phyloP scores from a whole-genome alignment of 2,329 filamentous ascomycete species.

The Pyrenochaeta sp. region DNA sequence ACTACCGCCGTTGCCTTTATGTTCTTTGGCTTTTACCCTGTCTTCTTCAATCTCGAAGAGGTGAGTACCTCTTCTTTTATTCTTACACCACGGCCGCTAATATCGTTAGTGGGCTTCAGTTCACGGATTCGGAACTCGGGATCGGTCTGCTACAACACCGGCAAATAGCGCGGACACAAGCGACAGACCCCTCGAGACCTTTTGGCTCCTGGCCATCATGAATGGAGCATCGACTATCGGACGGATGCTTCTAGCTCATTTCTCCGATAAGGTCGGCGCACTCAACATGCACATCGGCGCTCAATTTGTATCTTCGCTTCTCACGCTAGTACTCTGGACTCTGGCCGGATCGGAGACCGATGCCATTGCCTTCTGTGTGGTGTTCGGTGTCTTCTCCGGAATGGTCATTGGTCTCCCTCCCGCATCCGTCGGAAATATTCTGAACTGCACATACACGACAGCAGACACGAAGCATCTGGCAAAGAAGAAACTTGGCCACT shows the following conservation, averaged over 20 bases:
- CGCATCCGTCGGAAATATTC: conserved; percentile 58
- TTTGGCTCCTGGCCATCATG: conserved; percentile 60
- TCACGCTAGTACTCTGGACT: conserved; percentile 57
- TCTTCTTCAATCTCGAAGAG: conserved; percentile 64
- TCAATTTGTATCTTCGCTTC: conserved; percentile 53
- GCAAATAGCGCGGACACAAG: conserved; percentile 18
- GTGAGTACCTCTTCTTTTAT: conserved; percentile 28
- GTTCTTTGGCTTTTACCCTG: conserved; percentile 62
- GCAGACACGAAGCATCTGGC: conserved; percentile 35
- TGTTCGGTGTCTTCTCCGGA: conserved; percentile 59
- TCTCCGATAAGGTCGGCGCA: conserved; percentile 56
- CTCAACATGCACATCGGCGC: conserved; percentile 57
- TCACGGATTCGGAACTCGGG: conserved; percentile 52
- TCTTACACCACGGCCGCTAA: conserved; percentile 17
- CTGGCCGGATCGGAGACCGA: conserved; percentile 47
- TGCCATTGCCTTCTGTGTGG: conserved; percentile 58
- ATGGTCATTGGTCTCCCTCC: conserved; percentile 61
- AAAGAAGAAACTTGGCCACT: conserved; percentile 58
- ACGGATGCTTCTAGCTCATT: conserved; percentile 55
- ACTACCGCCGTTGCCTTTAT: conserved; percentile 56
- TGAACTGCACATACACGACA: conserved; percentile 46
- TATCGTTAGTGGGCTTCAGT: conserved; percentile 54
- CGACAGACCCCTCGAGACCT: conserved; percentile 54
- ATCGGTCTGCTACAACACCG: conserved; percentile 21
- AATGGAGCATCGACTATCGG: conserved; percentile 59